Evolutionary conservation across 768 basidiomycete genomes (phyloP), one percentile per base, ranked within the genome.

Genomic region (Tricholoma bakamatsutake): DNA sequence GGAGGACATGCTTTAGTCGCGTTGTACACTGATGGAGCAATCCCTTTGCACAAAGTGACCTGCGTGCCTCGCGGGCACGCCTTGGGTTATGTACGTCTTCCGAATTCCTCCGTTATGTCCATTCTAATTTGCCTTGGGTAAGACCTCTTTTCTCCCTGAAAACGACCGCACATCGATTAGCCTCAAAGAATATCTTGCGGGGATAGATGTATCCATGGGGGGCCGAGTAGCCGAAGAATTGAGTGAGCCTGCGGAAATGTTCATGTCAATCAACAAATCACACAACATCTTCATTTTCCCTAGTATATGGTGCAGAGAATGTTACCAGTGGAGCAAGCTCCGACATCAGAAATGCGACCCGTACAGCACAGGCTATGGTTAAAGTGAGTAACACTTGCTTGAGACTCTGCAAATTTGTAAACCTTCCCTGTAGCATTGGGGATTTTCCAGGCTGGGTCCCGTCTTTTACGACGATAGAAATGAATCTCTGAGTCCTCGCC

Each of bases 1-100:
- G 91, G 90, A 57, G 94, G 93, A 34, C 94, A 98, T 69, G 93
- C 95, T 28, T 79, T 98, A n/a, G 86, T 94, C 24, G 94, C 96
- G 5, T 75, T 98, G 48, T 93, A 93, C 68, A 98, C 97, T 1
- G 82, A 90, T 59, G 96, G 95, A 50, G 93, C 95, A 42, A 93
- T 94, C 83, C 97, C 97, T 40, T 73, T 99, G 59, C 95, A 98
- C 71, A 97, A 97, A 75, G 96, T 98, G 33, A 98, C 96, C 24
- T 97, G 96, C 68, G 83, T 99, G 52, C 96, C 96, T 39, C 89
- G 97, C 63, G 97, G 97, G 27, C 90, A 96, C 66, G 89, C 94
- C 18, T 79, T 98, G 45, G 94, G 95, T 55, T 74, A 89, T 61
- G 90, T 93, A 74, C 61, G 86, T 80, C 57, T 57, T 47, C 31